Evolutionary conservation across 108 stramenopile genomes (phyloP).

Genomic region (Licmophora abbreviata): DNA sequence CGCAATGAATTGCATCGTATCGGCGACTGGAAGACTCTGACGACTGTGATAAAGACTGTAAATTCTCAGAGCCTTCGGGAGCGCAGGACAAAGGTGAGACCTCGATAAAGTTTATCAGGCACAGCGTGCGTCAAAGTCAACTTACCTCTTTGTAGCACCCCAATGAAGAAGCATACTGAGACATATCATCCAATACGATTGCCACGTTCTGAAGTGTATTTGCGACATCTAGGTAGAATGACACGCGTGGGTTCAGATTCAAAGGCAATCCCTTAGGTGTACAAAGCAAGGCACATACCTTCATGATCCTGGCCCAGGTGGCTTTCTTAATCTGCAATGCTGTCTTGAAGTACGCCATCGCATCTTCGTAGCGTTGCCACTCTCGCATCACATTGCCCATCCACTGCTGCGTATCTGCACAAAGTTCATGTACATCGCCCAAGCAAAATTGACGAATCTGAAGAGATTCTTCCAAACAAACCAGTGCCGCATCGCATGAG

Average conservation of each 20-base stretch:
- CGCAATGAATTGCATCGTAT: slow-evolving; percentile 39
- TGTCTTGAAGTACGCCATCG: slow-evolving; percentile 36
- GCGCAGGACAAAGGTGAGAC: no score
- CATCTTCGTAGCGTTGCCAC: slow-evolving; percentile 30
- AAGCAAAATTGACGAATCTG: slow-evolving; percentile 28
- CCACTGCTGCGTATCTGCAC: slow-evolving; percentile 36
- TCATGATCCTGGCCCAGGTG: no score
- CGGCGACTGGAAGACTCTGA: slow-evolving; percentile 29
- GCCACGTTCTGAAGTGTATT: slow-evolving; percentile 42
- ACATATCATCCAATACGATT: slow-evolving; percentile 36
- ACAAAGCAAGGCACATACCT: no score
- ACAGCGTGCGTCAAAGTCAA: no score
- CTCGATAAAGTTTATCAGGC: no score
- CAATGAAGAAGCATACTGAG: slow-evolving; percentile 35
- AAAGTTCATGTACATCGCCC: slow-evolving; percentile 35
- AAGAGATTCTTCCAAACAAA: slow-evolving; percentile 40
- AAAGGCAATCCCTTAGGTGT: no score
- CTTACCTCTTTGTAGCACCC: slow-evolving; percentile 38
- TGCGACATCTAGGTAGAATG: slow-evolving; percentile 25
- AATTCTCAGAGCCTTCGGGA: slow-evolving; percentile 32
- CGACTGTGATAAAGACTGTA: slow-evolving; percentile 20
- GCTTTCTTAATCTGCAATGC: slow-evolving; percentile 19
- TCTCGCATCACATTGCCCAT: slow-evolving; percentile 38
- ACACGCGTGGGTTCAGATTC: no score
- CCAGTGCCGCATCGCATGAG: slow-evolving; percentile 29